These are phyloP conservation scores for Tolypocladium ovalisporum DNA, from an alignment of 2,329 filamentous ascomycete species.

Conservation along the genomic window DNA sequence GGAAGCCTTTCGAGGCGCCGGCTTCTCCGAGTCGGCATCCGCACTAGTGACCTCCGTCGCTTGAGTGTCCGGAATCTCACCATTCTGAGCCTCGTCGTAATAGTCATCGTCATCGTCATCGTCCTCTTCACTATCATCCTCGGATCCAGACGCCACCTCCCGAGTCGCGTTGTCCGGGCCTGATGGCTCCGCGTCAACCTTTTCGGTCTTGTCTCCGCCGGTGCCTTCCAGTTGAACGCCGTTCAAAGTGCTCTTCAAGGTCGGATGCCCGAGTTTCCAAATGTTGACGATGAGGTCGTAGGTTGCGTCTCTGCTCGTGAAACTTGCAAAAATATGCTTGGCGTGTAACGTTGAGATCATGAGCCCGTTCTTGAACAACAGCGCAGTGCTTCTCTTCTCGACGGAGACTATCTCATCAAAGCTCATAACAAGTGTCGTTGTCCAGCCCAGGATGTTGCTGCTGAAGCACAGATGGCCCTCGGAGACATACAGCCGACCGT, in stretches of 20 bases:
- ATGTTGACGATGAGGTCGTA: conserved; percentile 97
- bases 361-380: conserved; percentile 94
- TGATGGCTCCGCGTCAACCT: conserved; percentile 46
- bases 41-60: conserved; percentile 25
- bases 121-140: conserved; percentile 55
- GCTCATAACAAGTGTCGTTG: conserved; percentile 92
- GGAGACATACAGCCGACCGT: conserved; percentile 89
- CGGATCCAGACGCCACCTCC: conserved; percentile 43
- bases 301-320: conserved; percentile 87
- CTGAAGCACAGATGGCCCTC: conserved; percentile 98
- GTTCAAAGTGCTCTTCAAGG: conserved; percentile 81
- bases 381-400: conserved; percentile 90
- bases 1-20: conserved; percentile 62
- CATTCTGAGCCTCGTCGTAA: conserved; percentile 71
- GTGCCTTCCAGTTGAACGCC: conserved; percentile 73
- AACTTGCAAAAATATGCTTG: conserved; percentile 90
- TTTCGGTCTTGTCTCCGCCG: conserved; percentile 85
- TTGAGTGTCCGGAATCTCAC: conserved; percentile 56
- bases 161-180: conserved; percentile 25
- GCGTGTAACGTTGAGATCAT: conserved; percentile 94
- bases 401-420: conserved; percentile 97
- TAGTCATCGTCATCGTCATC: conserved; percentile 67
- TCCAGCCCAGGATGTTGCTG: conserved; percentile 97
- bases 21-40: conserved; percentile 49
- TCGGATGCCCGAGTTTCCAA: conserved; percentile 94